Evolutionary conservation across 495 filamentous ascomycete species (phyloP).

Genomic region (Rhypophila decipiens): DNA sequence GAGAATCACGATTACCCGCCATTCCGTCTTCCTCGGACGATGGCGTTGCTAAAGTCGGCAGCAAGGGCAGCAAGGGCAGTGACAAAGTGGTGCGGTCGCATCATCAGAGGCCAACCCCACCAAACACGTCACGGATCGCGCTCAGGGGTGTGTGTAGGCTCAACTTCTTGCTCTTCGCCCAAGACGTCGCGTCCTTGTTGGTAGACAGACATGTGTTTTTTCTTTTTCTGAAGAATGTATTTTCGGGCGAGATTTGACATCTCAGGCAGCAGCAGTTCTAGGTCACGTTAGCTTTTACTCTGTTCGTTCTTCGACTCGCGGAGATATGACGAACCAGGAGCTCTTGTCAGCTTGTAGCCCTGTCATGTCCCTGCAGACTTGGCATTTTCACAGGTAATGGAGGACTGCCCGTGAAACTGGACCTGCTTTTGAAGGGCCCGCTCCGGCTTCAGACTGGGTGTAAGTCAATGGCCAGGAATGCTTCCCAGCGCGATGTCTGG

Average conservation of each 20-base stretch:
- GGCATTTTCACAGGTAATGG: background rate
- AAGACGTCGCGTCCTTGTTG: background rate
- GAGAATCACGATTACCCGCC: too few species aligned
- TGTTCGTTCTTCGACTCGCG: too few species aligned
- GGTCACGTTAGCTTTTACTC: too few species aligned
- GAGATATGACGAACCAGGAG: background rate
- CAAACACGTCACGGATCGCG: slow-evolving; percentile 22
- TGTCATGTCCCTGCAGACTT: background rate
- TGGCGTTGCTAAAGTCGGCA: slow-evolving; percentile 8
- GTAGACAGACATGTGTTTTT: too few species aligned
- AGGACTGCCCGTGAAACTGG: background rate
- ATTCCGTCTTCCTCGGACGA: background rate
- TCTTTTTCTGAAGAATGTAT: too few species aligned
- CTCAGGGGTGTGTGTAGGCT: slow-evolving; percentile 8
- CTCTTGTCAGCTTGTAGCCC: too few species aligned
- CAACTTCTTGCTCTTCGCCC: background rate
- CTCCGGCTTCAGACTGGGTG: too few species aligned
- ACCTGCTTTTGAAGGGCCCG: background rate
- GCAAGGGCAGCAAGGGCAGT: slow-evolving; percentile 12
- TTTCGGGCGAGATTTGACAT: too few species aligned
- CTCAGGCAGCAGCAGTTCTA: too few species aligned
- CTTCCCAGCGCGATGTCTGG: too few species aligned
- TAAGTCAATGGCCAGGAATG: too few species aligned
- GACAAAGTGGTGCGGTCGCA: slow-evolving; percentile 21
- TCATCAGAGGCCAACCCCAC: slow-evolving; percentile 19